phyloP scores from a whole-genome alignment of 2,329 filamentous ascomycete genomes.

The Xylaria digitata region DNA sequence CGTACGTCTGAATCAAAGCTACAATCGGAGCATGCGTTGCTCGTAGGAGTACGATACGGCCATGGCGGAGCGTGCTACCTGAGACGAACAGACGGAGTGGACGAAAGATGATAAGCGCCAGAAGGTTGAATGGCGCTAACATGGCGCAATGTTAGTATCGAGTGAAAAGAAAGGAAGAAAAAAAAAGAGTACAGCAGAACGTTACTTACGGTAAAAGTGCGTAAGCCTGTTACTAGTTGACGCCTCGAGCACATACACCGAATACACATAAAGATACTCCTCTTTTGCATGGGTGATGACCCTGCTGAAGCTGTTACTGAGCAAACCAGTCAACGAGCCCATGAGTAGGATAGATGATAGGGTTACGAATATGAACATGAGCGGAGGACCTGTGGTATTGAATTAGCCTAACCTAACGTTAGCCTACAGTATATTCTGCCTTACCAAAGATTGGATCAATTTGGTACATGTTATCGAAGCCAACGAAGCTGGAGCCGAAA shows the following conservation, averaged over 20 bases:
- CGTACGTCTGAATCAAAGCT: constrained; percentile 74
- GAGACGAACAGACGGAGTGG: constrained; percentile 76
- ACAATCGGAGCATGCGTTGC: constrained; percentile 75
- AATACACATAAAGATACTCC: constrained; percentile 83
- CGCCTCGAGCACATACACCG: constrained; percentile 72
- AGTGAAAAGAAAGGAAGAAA: neutral
- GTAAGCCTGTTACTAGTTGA: constrained; percentile 76
- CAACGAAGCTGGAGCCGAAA: constrained; percentile 79
- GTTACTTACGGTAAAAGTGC: constrained; percentile 69
- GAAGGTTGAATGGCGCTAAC: constrained; percentile 73
- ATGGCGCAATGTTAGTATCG: constrained; percentile 24
- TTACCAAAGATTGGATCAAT: constrained; percentile 67
- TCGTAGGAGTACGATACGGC: constrained; percentile 71
- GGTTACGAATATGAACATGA: constrained; percentile 79
- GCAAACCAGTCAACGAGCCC: constrained; percentile 80
- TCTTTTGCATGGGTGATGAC: constrained; percentile 74
- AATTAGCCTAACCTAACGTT: constrained; percentile 28
- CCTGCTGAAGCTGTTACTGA: constrained; percentile 78
- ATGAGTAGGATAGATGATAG: constrained; percentile 83
- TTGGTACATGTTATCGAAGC: constrained; percentile 74
- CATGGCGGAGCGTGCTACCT: constrained; percentile 70
- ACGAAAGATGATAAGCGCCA: constrained; percentile 77
- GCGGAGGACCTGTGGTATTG: constrained; percentile 58
- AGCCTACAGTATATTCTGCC: neutral
- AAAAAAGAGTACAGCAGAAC: neutral